Conservation (phyloP, 2,329 filamentous ascomycete species). For the Ophiostoma fasciatum region DNA sequence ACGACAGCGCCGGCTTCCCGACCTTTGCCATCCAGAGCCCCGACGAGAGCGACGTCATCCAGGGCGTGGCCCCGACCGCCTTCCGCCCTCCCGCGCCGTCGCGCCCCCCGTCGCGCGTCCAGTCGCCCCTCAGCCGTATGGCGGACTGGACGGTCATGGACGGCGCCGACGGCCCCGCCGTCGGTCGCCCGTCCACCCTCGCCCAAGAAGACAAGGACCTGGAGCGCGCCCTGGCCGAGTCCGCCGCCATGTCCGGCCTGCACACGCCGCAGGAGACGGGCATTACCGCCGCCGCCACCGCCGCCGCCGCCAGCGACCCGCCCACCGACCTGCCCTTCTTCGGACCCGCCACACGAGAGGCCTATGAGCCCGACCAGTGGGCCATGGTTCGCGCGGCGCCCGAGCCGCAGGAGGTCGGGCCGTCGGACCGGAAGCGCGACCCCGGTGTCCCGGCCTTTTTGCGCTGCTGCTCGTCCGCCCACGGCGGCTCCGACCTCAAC, state of each 20-base stretch:
- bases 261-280: slow-evolving; percentile 34
- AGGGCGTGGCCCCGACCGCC: slow-evolving; percentile 27
- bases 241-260: slow-evolving; percentile 36
- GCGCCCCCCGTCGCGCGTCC: slow-evolving; percentile 46
- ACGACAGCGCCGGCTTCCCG: slow-evolving; percentile 13
- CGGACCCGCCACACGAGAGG: slow-evolving; percentile 40
- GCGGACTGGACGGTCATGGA: slow-evolving; percentile 31
- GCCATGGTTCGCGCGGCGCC: slow-evolving; percentile 35
- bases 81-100: slow-evolving; percentile 35
- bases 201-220: slow-evolving; percentile 40
- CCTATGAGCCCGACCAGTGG: slow-evolving; percentile 43
- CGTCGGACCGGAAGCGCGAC: slow-evolving; percentile 30
- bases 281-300: slow-evolving; percentile 22
- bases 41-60: slow-evolving; percentile 28
- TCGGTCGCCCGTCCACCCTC: slow-evolving; percentile 18
- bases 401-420: slow-evolving; percentile 22
- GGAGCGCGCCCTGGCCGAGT: slow-evolving; percentile 40
- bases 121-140: slow-evolving; percentile 39
- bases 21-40: slow-evolving; percentile 43
- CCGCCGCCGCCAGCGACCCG: slow-evolving; percentile 5
- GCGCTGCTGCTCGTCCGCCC: slow-evolving; percentile 20
- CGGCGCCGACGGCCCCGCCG: slow-evolving; percentile 3
- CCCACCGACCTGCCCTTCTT: slow-evolving; percentile 30
- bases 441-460: slow-evolving; percentile 37
- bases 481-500: slow-evolving; percentile 28